A percentile compares a stretch with the other conserved stretches of the same genome.
Evolutionary conservation across 805 yeast genomes (phyloP).

Genomic region (Kodamaea laetipori): DNA sequence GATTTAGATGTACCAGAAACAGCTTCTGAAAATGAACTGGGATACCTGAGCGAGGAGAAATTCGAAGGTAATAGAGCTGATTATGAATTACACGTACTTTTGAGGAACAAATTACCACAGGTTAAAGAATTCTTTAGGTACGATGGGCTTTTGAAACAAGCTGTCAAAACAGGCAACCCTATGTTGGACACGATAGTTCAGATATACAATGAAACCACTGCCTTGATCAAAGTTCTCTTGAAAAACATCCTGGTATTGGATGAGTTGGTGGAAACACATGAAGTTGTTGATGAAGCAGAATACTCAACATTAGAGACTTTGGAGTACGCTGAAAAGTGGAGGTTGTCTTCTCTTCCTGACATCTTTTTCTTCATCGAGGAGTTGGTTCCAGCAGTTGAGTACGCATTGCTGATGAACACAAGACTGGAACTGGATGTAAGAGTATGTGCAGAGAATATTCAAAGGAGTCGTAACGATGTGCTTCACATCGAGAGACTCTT

Average conservation of each 20-base stretch:
- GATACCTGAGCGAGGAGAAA: conserved; percentile 4
- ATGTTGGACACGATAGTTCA: conserved; percentile 21
- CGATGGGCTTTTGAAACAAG: conserved; percentile 19
- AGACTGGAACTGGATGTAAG: conserved; percentile 10
- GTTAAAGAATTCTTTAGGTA: conserved; percentile 15
- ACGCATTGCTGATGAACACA: conserved; percentile 3
- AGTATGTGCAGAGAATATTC: conserved; percentile 17
- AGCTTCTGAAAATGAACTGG: conserved; percentile 1
- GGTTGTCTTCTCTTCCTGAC: conserved; percentile 19
- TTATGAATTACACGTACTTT: conserved; percentile 11
- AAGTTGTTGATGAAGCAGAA: neutral
- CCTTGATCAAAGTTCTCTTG: conserved; percentile 25
- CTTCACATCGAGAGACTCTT: conserved; percentile 29
- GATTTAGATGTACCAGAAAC: conserved; percentile 1
- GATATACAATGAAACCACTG: conserved; percentile 29
- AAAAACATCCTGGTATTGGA: conserved; percentile 18
- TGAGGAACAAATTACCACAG: conserved; percentile 4
- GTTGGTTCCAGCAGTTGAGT: conserved; percentile 3
- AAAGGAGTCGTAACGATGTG: conserved; percentile 20
- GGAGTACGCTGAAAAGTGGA: conserved; percentile 18
- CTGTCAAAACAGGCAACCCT: conserved; percentile 9
- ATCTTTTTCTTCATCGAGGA: conserved; percentile 10
- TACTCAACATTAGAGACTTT: conserved; percentile 9
- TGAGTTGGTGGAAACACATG: conserved; percentile 9
- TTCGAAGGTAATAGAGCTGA: conserved; percentile 8